Evolutionary conservation across 2,329 filamentous ascomycete species (phyloP).

Genomic region (Remersonia thermophila): DNA sequence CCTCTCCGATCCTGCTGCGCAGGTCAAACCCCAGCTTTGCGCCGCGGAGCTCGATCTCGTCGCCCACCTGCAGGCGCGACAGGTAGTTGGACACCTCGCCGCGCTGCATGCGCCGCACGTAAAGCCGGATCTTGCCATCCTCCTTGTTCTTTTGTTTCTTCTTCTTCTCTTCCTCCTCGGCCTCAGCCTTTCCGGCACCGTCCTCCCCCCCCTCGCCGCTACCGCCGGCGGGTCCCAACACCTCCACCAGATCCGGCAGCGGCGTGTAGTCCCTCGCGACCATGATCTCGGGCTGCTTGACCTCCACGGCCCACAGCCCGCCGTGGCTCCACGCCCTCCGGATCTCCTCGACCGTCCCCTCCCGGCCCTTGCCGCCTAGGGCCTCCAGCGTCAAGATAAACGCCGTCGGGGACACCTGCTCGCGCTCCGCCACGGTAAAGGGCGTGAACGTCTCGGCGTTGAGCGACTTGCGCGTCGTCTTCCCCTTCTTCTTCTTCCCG

Average conservation of each 20-base stretch:
- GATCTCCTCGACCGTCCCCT: conserved; percentile 7
- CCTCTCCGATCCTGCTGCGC: conserved; percentile 21
- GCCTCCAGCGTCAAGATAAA: conserved; percentile 53
- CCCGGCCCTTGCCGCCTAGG: not conserved
- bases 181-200: no score
- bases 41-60: conserved; percentile 63
- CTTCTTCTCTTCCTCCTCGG: no score
- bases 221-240: conserved; percentile 19
- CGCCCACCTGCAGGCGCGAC: conserved; percentile 47
- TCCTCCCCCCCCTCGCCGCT: conserved; percentile 13
- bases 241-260: conserved; percentile 39
- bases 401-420: conserved; percentile 52
- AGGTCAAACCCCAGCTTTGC: conserved; percentile 58
- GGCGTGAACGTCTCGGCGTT: conserved; percentile 50
- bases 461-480: conserved; percentile 26
- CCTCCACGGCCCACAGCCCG: conserved; percentile 77
- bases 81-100: conserved; percentile 85
- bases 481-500: no score
- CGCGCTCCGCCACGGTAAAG: conserved; percentile 50
- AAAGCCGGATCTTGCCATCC: conserved; percentile 50
- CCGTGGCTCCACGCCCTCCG: conserved; percentile 41
- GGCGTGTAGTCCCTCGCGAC: conserved; percentile 89
- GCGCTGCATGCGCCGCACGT: conserved; percentile 63
- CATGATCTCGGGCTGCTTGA: conserved; percentile 89
- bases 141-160: no score